These are phyloP conservation scores for Clausena lansium DNA, from an alignment of 345 rosid species.

Conservation along the genomic window DNA sequence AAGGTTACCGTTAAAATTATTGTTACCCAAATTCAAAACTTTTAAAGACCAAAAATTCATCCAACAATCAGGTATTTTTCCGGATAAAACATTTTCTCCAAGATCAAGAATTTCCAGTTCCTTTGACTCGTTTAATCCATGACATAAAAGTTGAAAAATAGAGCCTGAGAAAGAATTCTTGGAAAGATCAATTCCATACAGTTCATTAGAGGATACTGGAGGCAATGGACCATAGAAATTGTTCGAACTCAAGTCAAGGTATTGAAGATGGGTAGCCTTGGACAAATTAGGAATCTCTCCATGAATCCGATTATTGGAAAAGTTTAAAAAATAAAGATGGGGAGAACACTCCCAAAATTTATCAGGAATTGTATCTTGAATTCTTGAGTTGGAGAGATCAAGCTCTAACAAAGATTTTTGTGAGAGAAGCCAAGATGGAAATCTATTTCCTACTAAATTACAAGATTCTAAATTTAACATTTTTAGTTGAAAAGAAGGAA, in stretches of 20 bases:
- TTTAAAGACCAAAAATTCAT: background rate
- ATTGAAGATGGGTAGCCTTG: background rate
- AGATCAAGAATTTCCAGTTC: conserved; percentile 30
- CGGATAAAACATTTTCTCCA: conserved; percentile 23
- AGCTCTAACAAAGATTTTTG: background rate
- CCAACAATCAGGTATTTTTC: conserved; percentile 9
- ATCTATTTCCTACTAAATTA: background rate
- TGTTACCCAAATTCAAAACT: background rate
- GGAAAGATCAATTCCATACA: conserved; percentile 32
- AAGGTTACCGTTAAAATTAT: conserved; percentile 2
- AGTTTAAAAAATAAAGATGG: conserved; percentile 1
- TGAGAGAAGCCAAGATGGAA: background rate
- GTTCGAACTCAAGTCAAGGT: conserved; percentile 28
- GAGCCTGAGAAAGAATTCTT: conserved; percentile 37
- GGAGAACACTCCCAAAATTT: background rate
- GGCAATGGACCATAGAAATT: conserved; percentile 20
- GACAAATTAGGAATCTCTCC: conserved; percentile 26
- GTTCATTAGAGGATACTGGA: background rate
- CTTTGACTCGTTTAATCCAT: conserved; percentile 8
- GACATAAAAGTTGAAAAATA: conserved; percentile 23
- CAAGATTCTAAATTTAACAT: background rate
- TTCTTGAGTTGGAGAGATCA: background rate
- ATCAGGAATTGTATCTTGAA: background rate
- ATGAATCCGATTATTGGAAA: conserved; percentile 29
- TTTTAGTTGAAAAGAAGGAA: background rate